Percentiles rank a stretch among this genome's conserved stretches.
Evolutionary conservation across 164 flowering plant genomes (phyloP).

Genomic region (Echeveria elegans): DNA sequence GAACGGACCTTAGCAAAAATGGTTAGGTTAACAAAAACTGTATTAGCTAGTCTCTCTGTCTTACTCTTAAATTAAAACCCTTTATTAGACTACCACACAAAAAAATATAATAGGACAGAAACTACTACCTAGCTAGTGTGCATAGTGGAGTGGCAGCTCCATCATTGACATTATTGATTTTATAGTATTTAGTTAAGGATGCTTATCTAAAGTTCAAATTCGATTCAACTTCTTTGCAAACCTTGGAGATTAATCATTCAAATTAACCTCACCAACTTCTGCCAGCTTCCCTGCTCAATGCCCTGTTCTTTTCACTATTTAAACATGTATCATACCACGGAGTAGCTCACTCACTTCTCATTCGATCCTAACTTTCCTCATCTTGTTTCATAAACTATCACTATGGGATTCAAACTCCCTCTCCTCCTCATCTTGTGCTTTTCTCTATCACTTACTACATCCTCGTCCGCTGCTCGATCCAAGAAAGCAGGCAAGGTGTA

Average conservation of each 20-base stretch:
- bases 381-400: neutral
- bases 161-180: neutral
- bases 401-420: slow-evolving; percentile 1
- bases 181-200: neutral
- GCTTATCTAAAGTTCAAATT: neutral
- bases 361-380: neutral
- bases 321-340: neutral
- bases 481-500: slow-evolving; percentile 10
- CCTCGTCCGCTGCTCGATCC: neutral
- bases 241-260: neutral
- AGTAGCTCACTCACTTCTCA: neutral
- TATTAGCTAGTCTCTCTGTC: too few species aligned
- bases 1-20: too few species aligned
- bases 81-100: too few species aligned
- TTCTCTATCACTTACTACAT: neutral
- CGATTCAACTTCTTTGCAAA: neutral
- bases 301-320: neutral
- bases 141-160: too few species aligned
- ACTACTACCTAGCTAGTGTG: too few species aligned
- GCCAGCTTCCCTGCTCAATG: neutral
- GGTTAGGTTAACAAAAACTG: too few species aligned
- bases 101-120: too few species aligned
- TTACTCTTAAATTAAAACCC: too few species aligned
- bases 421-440: slow-evolving; percentile 11
- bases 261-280: slow-evolving; percentile 1